These are phyloP conservation scores for Geranium incanum DNA, from an alignment of 441 rosid genomes.

Conservation along the genomic window DNA sequence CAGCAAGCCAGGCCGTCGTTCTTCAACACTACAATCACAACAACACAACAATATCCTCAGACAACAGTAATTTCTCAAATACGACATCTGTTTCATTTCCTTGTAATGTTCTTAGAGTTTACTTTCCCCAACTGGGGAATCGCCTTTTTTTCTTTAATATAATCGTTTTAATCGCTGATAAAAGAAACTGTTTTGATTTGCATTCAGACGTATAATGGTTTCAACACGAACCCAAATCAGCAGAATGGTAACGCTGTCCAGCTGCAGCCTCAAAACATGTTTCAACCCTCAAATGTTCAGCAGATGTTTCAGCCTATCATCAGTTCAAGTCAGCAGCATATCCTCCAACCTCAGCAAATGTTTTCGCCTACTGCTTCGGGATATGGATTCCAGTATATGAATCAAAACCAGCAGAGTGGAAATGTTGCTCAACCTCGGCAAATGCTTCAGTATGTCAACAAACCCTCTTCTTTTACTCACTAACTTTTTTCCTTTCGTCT, in stretches of 20 bases:
- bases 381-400: neutral
- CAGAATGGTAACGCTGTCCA: neutral
- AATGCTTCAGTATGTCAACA: constrained; percentile 1
- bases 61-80: neutral
- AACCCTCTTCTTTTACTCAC: neutral
- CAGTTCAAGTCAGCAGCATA: neutral
- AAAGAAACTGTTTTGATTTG: too few relatives aligned
- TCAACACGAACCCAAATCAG: neutral
- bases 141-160: too few relatives aligned
- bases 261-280: too few relatives aligned
- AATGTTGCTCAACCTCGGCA: neutral
- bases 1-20: neutral
- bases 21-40: neutral
- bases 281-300: neutral
- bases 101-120: neutral
- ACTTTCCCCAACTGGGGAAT: neutral
- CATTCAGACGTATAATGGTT: neutral
- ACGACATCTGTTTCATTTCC: neutral
- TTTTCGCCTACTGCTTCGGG: neutral
- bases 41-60: neutral
- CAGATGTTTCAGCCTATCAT: neutral
- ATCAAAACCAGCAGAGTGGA: neutral
- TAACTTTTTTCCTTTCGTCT: neutral
- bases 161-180: too few relatives aligned
- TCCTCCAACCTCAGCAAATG: constrained; percentile 6